These are phyloP conservation scores for Colletotrichum sansevieriae DNA, from an alignment of 2,329 filamentous ascomycete species.

Conservation along the genomic window DNA sequence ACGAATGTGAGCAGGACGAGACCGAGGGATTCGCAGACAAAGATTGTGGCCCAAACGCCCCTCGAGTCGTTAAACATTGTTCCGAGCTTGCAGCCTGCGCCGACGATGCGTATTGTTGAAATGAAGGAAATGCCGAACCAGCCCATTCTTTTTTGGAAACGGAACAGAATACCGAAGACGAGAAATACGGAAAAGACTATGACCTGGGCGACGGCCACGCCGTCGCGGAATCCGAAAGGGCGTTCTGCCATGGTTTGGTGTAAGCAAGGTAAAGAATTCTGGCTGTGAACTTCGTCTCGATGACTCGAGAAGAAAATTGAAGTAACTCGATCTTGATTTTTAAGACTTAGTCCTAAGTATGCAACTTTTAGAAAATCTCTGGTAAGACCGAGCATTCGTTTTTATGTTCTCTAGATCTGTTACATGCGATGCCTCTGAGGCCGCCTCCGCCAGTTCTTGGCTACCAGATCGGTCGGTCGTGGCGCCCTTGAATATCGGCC, in stretches of 20 bases:
- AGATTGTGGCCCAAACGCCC: conserved; percentile 42
- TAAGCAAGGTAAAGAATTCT: background rate
- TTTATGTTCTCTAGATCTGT: too few relatives aligned
- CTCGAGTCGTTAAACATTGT: conserved; percentile 39
- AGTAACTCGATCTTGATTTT: too few relatives aligned
- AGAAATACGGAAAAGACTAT: conserved; percentile 15
- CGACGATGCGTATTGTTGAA: conserved; percentile 43
- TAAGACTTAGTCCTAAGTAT: too few relatives aligned
- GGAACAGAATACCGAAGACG: conserved; percentile 20
- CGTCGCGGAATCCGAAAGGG: conserved; percentile 29
- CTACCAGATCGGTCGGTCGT: background rate
- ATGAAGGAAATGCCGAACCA: conserved; percentile 39
- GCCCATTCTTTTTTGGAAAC: conserved; percentile 21
- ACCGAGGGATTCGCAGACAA: conserved; percentile 44
- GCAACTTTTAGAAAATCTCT: background rate
- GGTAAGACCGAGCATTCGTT: background rate
- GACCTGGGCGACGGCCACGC: conserved; percentile 37
- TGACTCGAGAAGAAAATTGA: too few relatives aligned
- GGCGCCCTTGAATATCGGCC: background rate
- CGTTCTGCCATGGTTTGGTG: conserved; percentile 8
- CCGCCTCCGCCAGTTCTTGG: background rate
- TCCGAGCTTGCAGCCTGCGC: conserved; percentile 43
- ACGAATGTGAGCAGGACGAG: conserved; percentile 41
- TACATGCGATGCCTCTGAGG: too few relatives aligned
- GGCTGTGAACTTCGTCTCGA: background rate